phyloP scores from a whole-genome alignment of 352 stramenopile species.

The Phytophthora syringae region DNA sequence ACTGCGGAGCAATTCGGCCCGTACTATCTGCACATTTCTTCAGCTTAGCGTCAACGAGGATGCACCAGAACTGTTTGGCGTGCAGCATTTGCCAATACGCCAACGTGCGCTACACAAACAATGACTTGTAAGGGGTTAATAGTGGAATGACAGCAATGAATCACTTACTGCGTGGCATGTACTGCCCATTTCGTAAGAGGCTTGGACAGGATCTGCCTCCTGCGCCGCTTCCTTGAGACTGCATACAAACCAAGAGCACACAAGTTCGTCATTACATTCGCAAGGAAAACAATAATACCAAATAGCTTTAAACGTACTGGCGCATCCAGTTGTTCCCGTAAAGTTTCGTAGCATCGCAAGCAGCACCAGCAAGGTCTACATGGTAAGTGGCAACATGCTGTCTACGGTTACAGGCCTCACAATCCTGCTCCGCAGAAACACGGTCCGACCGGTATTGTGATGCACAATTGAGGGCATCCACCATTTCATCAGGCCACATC shows the following conservation, averaged over 20 bases:
- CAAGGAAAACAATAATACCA: neutral
- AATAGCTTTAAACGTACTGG: constrained; percentile 33
- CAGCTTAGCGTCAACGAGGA: constrained; percentile 72
- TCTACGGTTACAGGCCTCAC: constrained; percentile 75
- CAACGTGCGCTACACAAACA: constrained; percentile 57
- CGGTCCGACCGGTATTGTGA: constrained; percentile 47
- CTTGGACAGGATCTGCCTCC: constrained; percentile 34
- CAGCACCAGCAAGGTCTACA: constrained; percentile 64
- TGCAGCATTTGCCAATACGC: constrained; percentile 84
- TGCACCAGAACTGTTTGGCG: constrained; percentile 82
- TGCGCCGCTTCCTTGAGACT: constrained; percentile 50
- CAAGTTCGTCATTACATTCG: constrained; percentile 1
- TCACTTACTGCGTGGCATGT: constrained; percentile 76
- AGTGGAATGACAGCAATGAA: neutral
- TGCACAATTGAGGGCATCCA: constrained; percentile 55
- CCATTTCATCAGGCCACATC: constrained; percentile 73
- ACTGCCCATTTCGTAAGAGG: constrained; percentile 76
- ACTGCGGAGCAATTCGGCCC: constrained; percentile 50
- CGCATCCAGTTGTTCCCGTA: constrained; percentile 76
- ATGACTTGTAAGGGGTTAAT: neutral
- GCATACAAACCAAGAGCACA: constrained; percentile 1
- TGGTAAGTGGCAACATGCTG: constrained; percentile 69
- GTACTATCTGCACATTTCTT: constrained; percentile 44
- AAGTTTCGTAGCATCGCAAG: constrained; percentile 66
- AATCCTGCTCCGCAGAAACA: constrained; percentile 49